These are phyloP conservation scores for Solanum arcanum DNA, from an alignment of 257 asterid species.

Conservation along the genomic window DNA sequence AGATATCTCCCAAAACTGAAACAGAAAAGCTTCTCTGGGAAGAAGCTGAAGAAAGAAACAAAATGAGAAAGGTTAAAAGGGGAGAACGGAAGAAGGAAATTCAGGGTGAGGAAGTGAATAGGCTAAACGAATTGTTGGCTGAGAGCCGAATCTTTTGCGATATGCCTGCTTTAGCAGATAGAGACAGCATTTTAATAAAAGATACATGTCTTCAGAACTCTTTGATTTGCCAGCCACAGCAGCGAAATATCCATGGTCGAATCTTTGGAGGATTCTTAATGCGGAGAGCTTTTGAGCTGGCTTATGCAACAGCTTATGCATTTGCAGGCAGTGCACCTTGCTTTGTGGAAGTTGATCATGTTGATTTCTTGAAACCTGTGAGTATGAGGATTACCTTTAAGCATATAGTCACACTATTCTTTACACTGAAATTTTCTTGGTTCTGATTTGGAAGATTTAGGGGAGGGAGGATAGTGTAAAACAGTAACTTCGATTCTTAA, in stretches of 20 bases:
- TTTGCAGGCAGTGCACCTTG: constrained; percentile 79
- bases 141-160: constrained; percentile 79
- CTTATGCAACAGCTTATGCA: constrained; percentile 71
- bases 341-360: constrained; percentile 87
- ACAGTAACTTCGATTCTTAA: neutral
- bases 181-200: constrained; percentile 72
- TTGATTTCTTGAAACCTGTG: constrained; percentile 84
- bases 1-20: constrained; percentile 61
- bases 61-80: constrained; percentile 45
- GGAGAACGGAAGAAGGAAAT: constrained; percentile 43
- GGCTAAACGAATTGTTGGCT: constrained; percentile 45
- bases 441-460: neutral
- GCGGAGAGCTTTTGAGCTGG: constrained; percentile 87
- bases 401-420: neutral
- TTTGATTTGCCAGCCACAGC: constrained; percentile 89
- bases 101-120: constrained; percentile 33
- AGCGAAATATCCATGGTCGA: constrained; percentile 84
- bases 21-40: constrained; percentile 56
- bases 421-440: neutral
- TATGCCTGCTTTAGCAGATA: constrained; percentile 90
- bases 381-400: constrained; percentile 15
- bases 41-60: constrained; percentile 83
- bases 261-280: constrained; percentile 90
- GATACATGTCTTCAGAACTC: constrained; percentile 86
- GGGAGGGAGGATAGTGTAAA: neutral